Evolutionary conservation across 208 protist genomes (phyloP).

Genomic region (Tritrichomonas foetus): DNA sequence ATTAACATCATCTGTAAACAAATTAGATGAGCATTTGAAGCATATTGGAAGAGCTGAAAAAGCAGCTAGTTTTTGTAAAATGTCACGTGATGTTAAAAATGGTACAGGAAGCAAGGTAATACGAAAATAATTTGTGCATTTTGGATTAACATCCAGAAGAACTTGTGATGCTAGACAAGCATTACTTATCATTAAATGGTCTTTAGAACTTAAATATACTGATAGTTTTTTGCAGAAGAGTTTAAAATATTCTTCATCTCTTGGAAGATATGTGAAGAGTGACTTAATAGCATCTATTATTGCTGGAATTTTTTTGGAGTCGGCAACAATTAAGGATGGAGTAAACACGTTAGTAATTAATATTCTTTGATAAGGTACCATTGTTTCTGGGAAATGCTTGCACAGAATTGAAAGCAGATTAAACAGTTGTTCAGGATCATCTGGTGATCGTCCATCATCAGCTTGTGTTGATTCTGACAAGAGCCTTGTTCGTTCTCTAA

Average conservation of each 20-base stretch:
- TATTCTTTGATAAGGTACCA: too few species aligned
- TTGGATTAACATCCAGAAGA: not conserved
- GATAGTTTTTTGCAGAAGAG: not conserved
- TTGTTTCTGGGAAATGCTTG: not conserved
- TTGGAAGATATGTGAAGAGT: too few species aligned
- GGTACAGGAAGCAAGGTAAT: not conserved
- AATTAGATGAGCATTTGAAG: not conserved
- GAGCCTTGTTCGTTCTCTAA: not conserved
- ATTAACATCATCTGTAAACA: not conserved
- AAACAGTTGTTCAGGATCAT: too few species aligned
- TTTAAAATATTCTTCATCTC: not conserved
- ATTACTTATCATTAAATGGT: not conserved
- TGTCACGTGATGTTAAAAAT: not conserved
- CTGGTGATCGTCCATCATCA: too few species aligned
- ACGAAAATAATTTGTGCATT: not conserved
- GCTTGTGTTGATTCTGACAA: too few species aligned
- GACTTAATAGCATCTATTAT: too few species aligned
- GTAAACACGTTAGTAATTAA: too few species aligned
- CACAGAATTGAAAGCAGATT: not conserved
- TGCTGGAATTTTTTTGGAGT: too few species aligned
- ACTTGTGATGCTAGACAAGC: not conserved
- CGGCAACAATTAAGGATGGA: too few species aligned
- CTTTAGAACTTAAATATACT: not conserved
- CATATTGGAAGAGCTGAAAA: not conserved
- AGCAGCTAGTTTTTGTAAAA: not conserved